Evolutionary conservation across 352 stramenopile species (phyloP), one percentile per base, ranked within the genome.

Genomic region (Bremia lactucae): DNA sequence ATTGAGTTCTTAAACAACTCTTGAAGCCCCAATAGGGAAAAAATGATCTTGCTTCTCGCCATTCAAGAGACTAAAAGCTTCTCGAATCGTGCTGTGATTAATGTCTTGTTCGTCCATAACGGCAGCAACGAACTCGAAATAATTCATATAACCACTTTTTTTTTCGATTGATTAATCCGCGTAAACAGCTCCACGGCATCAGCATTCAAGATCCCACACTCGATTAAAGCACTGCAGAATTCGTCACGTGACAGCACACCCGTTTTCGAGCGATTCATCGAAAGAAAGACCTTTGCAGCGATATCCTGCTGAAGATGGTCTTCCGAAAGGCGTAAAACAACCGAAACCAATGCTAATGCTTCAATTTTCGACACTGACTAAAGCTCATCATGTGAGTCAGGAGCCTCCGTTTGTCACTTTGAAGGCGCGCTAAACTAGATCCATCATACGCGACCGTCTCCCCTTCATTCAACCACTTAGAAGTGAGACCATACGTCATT

Each of bases 81-180:
- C 87, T 28, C 92, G 93, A 50, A 97, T 82, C 2, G 83, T 87
- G 45, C 95, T 91, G 60, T 97, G 86, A 11, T 68, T 72, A 42
- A 91, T 83, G 14, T 85, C 72, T 26, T 83, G 77, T 43, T 92
- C 67, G 52, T 97, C 87, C 54, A 98, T 81, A 5, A 88, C 91
- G 2, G 91, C 94, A 6, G 91, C 94, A 48, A 97, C 76, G 64
- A 98, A 98, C 68, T 98, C 94, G 4, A 96, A 83, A 52, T 97
- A 97, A 48, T 95, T 85, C 23, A 98, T 94, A 25, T 85, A 53
- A 0, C 85, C 83, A 6, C 52, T 75, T 47, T 85, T n/a, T n/a
- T n/a, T n/a, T n/a, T 87, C 22, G 69, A 84, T 51, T 87, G 76
- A 43, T 89, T 84, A 37, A 89, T 87, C 10, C 70, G 74, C 14